Base-by-base conservation (phyloP, 768 basidiomycete genomes). In the Naganishia kalamii region DNA sequence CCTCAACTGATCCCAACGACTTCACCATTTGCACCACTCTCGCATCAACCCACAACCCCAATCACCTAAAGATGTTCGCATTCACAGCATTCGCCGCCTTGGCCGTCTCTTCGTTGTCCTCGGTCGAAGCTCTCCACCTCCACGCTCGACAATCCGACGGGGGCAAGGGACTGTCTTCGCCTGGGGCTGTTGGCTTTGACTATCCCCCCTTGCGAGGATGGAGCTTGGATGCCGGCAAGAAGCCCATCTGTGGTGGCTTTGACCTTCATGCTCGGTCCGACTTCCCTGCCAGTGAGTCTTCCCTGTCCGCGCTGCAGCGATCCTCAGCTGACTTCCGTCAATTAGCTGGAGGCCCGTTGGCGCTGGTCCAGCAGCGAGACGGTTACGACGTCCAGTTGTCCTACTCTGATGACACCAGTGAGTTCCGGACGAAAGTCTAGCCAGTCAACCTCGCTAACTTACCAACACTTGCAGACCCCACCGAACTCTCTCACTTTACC, bases 401-500 rank as follows among this genome's bases (percentile, higher is more conserved):
- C 15, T 57, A 57, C 23, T 57, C 54, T 1, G n/a, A 19, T 19
- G 54, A 57, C 32, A n/a, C 54, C 33, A 57, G 54, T 57, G 10
- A 57, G 54, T 49, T n/a, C n/a, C n/a, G n/a, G n/a, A n/a, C n/a
- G n/a, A n/a, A n/a, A n/a, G n/a, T n/a, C n/a, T n/a, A n/a, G n/a
- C n/a, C n/a, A n/a, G n/a, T n/a, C n/a, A n/a, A 17, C 37, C 10
- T 40, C 17, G 10, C 10, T 17, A 40, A 17, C 8, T 40, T 17
- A 40, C n/a, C 40, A 17, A 57, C 19, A 37, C 54, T 8, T n/a
- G 7, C 27, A 57, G 54, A 57, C 37, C 54, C 54, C 6, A 57
- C 54, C 54, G 54, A 57, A 25, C 54, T 57, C 13, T 57, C 54
- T n/a, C 54, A 57, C 37, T 57, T 57, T 27, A 57, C 54, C 8